phyloP scores from a whole-genome alignment of 768 basidiomycete genomes.

The Tephrocybe rancida region DNA sequence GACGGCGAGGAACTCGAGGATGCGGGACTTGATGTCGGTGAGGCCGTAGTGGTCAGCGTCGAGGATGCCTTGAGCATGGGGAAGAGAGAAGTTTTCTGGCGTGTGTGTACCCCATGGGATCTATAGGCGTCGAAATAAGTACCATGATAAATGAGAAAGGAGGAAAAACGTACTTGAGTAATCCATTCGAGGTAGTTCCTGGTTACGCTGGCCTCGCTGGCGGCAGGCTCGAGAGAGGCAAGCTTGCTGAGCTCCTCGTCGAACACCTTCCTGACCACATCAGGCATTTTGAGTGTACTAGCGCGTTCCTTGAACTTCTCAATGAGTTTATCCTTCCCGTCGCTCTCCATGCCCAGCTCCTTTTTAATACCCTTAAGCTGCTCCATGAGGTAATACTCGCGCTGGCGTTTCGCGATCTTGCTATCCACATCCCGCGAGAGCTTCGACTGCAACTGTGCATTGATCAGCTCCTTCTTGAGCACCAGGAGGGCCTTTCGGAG shows the following conservation, averaged over 20 bases:
- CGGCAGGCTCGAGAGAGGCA: constrained; percentile 85
- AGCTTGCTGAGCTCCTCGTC: constrained; percentile 95
- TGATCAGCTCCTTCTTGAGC: constrained; percentile 97
- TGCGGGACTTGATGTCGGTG: constrained; percentile 89
- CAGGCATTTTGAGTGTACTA: constrained; percentile 83
- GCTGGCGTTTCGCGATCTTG: constrained; percentile 93
- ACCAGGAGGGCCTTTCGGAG: constrained; percentile 89
- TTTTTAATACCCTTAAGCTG: constrained; percentile 97
- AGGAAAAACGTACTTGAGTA: constrained; percentile 57
- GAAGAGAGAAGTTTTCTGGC: constrained; percentile 87
- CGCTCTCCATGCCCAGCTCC: constrained; percentile 93
- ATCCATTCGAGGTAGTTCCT: constrained; percentile 95
- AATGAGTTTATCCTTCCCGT: constrained; percentile 93
- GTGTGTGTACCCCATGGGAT: constrained; percentile 98
- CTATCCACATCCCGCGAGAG: constrained; percentile 90
- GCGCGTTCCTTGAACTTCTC: constrained; percentile 92
- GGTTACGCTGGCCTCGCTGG: constrained; percentile 92
- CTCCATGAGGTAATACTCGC: constrained; percentile 96
- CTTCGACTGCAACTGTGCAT: constrained; percentile 92
- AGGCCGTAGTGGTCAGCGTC: constrained; percentile 96
- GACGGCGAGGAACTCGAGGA: constrained; percentile 94
- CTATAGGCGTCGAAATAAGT: constrained; percentile 30
- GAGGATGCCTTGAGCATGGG: constrained; percentile 80
- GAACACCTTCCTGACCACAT: constrained; percentile 88
- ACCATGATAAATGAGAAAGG: constrained; percentile 3